A percentile compares a stretch with the other conserved stretches of the same genome.
Evolutionary conservation across 2,329 filamentous ascomycete species (phyloP).

Genomic region (Ceratocystis smalleyi): DNA sequence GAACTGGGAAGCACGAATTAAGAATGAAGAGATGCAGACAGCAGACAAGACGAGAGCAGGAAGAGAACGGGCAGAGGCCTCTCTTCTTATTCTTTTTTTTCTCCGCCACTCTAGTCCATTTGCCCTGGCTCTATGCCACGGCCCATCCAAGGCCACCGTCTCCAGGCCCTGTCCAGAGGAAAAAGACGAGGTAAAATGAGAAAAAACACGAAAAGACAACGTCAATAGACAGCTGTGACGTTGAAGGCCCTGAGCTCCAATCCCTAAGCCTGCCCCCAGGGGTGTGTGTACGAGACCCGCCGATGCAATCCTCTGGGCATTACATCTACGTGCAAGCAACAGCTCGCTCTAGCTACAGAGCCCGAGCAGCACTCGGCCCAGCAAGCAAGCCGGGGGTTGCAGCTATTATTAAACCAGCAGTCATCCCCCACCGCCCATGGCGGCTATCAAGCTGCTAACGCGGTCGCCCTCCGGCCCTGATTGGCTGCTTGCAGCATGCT

Average conservation of each 20-base stretch:
- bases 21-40: background rate
- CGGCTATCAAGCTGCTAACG: background rate
- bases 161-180: background rate
- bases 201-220: background rate
- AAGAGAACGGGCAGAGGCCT: background rate
- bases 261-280: background rate
- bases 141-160: background rate
- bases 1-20: background rate
- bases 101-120: background rate
- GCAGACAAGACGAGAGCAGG: background rate
- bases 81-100: slow-evolving; percentile 2
- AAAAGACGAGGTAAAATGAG: background rate
- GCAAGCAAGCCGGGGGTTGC: too few species aligned
- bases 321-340: background rate
- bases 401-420: slow-evolving; percentile 1
- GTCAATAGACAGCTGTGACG: slow-evolving; percentile 1
- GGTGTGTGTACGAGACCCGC: background rate
- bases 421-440: background rate
- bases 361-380: background rate
- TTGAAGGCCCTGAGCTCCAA: background rate
- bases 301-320: background rate
- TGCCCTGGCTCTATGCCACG: too few species aligned
- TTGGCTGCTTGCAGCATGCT: background rate
- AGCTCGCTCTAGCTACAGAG: background rate
- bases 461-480: background rate